Evolutionary conservation across 306 rosid species (phyloP), one percentile per base, ranked within the genome.

Genomic region (Dryas drummondii): DNA sequence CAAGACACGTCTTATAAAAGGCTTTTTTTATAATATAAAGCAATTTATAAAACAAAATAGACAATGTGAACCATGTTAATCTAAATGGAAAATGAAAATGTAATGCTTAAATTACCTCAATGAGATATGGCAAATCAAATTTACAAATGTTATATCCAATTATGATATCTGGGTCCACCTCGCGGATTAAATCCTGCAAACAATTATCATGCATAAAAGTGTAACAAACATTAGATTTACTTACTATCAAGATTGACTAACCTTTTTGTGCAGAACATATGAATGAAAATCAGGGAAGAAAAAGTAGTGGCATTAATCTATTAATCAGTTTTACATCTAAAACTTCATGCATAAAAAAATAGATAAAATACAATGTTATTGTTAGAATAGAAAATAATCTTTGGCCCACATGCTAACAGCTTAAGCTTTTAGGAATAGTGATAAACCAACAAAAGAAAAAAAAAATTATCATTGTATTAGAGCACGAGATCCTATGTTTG

Each of bases 81-180:
- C 19, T 45, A 42, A 47, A 69, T 76, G 19, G 57, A 66, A 75
- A 75, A 46, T 76, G 59, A 82, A 58, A 77, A 47, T 56, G 13
- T 42, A 50, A 16, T 47, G 54, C 58, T 7, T 68, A 47, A 80
- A 51, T 71, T 82, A 94, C 97, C 96, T 94, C 94, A 66, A 91
- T 88, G 70, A 94, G 91, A 90, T 94, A 94, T 22, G 98, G 98
- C 85, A 91, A 71, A 84, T 94, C 98, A 84, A 94, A 94, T 88
- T 94, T 94, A 87, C 98, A 94, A 72, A 94, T 91, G 82, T 94
- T 94, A 84, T 94, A 94, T 82, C 98, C 98, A 87, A 94, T 94
- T 74, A 94, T 87, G 82, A 94, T 80, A 88, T 94, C 98, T 74
- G 98, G 98, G 83, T 94, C 98, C 72, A 84, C 97, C 73, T 87